A percentile compares a stretch with the other conserved stretches of the same genome.
Conservation (phyloP, 2,329 filamentous ascomycete genomes). For the Sporothrix euskadiensis region DNA sequence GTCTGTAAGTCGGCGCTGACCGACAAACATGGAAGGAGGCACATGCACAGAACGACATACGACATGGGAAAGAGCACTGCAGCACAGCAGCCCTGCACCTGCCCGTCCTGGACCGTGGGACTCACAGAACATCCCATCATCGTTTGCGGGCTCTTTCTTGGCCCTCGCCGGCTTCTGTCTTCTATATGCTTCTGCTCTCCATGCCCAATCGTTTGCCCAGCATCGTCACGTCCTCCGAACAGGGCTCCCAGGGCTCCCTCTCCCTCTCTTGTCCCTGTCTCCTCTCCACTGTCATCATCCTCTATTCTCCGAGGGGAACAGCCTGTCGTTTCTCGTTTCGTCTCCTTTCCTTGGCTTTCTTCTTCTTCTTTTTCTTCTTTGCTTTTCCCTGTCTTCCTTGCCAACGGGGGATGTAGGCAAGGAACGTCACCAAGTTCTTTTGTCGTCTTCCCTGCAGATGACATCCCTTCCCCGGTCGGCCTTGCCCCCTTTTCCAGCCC, state of each 20-base stretch:
- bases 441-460: constrained; percentile 18
- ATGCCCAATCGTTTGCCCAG: constrained; percentile 23
- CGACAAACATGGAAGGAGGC: background rate
- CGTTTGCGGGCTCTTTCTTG: background rate
- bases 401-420: too few relatives aligned
- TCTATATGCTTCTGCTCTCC: background rate
- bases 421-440: background rate
- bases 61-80: background rate
- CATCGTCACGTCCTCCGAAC: constrained; percentile 3
- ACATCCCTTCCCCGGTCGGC: constrained; percentile 8
- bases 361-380: background rate
- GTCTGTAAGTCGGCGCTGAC: constrained; percentile 22
- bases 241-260: background rate
- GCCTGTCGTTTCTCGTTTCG: constrained; percentile 12
- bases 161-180: background rate
- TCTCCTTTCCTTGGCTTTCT: background rate
- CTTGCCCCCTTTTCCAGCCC: constrained; percentile 20
- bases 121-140: too few relatives aligned
- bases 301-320: constrained; percentile 17
- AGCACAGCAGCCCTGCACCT: background rate
- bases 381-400: background rate
- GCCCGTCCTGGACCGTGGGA: background rate
- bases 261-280: background rate
- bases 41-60: background rate
- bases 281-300: background rate